Evolutionary conservation across 1,139 yeast genomes (phyloP).

Genomic region (Kluyveromyces sp.): DNA sequence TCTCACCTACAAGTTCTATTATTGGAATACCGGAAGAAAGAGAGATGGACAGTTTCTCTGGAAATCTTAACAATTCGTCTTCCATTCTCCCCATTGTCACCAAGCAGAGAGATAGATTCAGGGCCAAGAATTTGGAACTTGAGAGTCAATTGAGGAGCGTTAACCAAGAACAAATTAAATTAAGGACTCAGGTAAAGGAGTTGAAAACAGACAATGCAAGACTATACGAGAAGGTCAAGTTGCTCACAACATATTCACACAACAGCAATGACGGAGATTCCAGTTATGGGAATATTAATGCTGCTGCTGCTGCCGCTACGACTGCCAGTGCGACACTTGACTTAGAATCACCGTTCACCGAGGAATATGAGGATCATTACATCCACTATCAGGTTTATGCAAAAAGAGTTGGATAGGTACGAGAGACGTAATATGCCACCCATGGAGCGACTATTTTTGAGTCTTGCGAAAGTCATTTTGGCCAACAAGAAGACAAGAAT

Average conservation of each 20-base stretch:
- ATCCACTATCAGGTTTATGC: conserved; percentile 78
- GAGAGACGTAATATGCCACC: conserved; percentile 61
- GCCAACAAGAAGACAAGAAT: conserved; percentile 68
- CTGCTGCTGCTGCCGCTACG: conserved; percentile 5
- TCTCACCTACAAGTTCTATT: conserved; percentile 45
- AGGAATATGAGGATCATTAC: conserved; percentile 67
- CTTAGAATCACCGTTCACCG: conserved; percentile 54
- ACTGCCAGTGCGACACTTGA: conserved; percentile 18
- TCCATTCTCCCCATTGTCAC: conserved; percentile 82
- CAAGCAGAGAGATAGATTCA: conserved; percentile 89
- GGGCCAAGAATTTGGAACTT: conserved; percentile 69
- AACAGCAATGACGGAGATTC: conserved; percentile 10
- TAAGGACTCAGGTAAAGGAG: conserved; percentile 55
- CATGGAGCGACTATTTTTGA: conserved; percentile 68
- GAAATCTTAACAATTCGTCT: conserved; percentile 12
- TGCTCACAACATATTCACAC: conserved; percentile 45
- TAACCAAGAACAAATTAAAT: conserved; percentile 45
- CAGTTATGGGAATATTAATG: no score
- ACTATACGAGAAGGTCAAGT: conserved; percentile 74
- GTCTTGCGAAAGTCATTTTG: conserved; percentile 63
- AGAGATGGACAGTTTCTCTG: conserved; percentile 11
- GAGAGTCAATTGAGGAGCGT: conserved; percentile 72
- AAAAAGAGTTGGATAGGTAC: conserved; percentile 70
- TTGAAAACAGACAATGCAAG: conserved; percentile 70
- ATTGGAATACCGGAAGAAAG: conserved; percentile 37